Base-by-base conservation (phyloP, 768 basidiomycete genomes). In the Podaxis sp. region DNA sequence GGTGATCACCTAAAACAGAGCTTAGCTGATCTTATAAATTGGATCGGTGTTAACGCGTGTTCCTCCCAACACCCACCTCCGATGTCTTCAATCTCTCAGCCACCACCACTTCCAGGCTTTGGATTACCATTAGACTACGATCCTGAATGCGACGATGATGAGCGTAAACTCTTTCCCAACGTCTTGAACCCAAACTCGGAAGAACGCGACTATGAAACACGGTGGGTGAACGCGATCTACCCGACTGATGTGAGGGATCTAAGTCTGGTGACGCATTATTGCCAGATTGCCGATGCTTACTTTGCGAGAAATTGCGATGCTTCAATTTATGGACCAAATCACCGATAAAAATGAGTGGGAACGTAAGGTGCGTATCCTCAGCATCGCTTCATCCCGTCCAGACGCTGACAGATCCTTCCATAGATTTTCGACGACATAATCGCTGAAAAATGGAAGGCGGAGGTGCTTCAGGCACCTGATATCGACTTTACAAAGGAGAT, bases 331-430 rank as follows among this genome's bases (percentile, higher is more conserved):
- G 74, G 75, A 78, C 63, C 59, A 50, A 22, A 57, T 74, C 11
- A 76, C 76, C 0, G 75, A 78, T 51, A 75, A 78, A 64, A 57
- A 66, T 0, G 69, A 73, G 7, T 77, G 76, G 77, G 54, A 73
- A 46, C 55, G 57, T 36, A 76, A 78, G 65, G 76, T 72, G 64
- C 4, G 29, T 24, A 24, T 9, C 24, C 9, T 13, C 33, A 15
- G 0, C 17, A 17, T 12, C n/a, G 15, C 6, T 43, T 6, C 13
- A 6, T 15, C 41, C 53, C 36, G 15, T 9, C 24, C 17, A 37
- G 9, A 29, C 33, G 27, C 24, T 4, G 6, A 6, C 41, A 43
- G n/a, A 2, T 36, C 33, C 22, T 55, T n/a, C 15, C 11, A 13
- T 19, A 69, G 66, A 59, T 70, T 8, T 61, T 62, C 29, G 69